Base-by-base conservation (phyloP, 345 rosid species). In the Moricandia moricandioides region DNA sequence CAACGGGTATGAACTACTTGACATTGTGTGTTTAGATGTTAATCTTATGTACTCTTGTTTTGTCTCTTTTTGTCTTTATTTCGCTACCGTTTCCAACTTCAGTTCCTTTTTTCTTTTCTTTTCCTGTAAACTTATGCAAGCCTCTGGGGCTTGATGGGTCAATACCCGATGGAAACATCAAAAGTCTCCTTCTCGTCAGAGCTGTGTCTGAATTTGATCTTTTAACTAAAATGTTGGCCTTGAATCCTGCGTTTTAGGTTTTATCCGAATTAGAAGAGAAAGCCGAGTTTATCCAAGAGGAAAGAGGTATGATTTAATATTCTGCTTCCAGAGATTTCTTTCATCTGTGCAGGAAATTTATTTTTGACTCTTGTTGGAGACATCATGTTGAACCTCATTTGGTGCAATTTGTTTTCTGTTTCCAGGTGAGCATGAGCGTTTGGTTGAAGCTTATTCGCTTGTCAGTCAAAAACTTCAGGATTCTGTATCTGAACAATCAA, bases 401-500 rank as follows among this genome's bases (percentile, higher is more conserved):
- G 64, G 14, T 67, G 58, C 73, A 72, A 27, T 66, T 51, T 72
- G 65, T 54, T 78, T 67, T 67, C 21, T 26, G 12, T 75, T 80
- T 78, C 84, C 88, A 95, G 99, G 83, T 77, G 97, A 95, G 71
- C 86, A 95, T 85, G 97, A 92, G 69, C 86, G 89, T 81, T 88
- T 90, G 91, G 86, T 71, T 67, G 97, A 90, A 71, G 92, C 97
- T 11, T 88, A 92, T 80, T 79, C 92, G 57, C 34, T 83, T 40
- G 86, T 95, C 69, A 88, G 81, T 74, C 88, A 88, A 70, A 95
- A 88, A 67, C 83, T 95, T 78, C 96, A 87, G 85, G 85, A 83
- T 47, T 89, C 87, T 54, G 71, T 79, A 3, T 88, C 89, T 65
- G 97, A 90, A 45, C 90, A 83, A 81, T 78, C 85, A 72, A 84